These are phyloP conservation scores for Eremothecium coryli DNA, from an alignment of 1,139 yeast genomes.

Conservation along the genomic window DNA sequence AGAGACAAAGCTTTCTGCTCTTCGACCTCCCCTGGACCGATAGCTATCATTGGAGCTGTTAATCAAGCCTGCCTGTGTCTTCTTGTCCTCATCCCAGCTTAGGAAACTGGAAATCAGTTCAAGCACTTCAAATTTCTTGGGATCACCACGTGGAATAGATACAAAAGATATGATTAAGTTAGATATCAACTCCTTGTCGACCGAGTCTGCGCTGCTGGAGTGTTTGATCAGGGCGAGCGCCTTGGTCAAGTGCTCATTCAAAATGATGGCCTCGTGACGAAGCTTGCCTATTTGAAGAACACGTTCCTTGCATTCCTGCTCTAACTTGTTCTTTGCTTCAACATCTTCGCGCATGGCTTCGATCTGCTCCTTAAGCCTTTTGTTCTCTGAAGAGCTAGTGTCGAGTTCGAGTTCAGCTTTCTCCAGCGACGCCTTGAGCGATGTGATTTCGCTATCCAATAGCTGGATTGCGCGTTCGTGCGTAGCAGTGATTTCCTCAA, in stretches of 20 bases:
- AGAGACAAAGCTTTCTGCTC: conserved; percentile 66
- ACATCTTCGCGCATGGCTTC: conserved; percentile 19
- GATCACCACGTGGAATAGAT: conserved; percentile 83
- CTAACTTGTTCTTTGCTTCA: conserved; percentile 31
- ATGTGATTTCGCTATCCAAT: conserved; percentile 16
- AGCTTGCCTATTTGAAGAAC: conserved; percentile 77
- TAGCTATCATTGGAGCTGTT: conserved; percentile 30
- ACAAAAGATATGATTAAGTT: conserved; percentile 79
- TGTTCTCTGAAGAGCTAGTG: conserved; percentile 11
- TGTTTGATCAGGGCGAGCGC: conserved; percentile 76
- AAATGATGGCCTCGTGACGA: conserved; percentile 89
- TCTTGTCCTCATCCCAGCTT: conserved; percentile 81
- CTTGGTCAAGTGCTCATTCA: conserved; percentile 88
- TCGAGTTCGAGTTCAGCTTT: conserved; percentile 14
- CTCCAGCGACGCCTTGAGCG: conserved; percentile 20
- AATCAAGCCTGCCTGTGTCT: conserved; percentile 71
- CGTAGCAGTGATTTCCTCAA: conserved; percentile 12
- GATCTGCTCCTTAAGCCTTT: conserved; percentile 12
- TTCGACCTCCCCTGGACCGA: conserved; percentile 28
- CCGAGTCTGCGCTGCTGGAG: conserved; percentile 60
- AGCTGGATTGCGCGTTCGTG: conserved; percentile 12
- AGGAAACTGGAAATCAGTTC: conserved; percentile 73
- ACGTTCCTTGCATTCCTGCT: conserved; percentile 57
- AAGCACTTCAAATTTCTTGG: conserved; percentile 87
- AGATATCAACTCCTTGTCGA: conserved; percentile 81